Evolutionary conservation across 805 yeast species (phyloP).

Genomic region (Schwanniomyces sp.): DNA sequence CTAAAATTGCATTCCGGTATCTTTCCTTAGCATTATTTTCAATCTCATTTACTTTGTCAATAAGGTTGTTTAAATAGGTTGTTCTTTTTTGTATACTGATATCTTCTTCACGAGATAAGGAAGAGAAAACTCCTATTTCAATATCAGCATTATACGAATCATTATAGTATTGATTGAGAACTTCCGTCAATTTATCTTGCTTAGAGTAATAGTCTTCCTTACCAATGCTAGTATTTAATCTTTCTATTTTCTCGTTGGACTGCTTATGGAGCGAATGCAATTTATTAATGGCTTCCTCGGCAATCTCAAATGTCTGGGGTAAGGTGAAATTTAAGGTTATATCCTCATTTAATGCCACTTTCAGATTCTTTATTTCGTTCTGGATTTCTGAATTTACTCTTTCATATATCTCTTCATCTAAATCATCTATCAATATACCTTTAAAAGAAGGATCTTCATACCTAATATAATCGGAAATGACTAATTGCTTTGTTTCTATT

Average conservation of each 20-base stretch:
- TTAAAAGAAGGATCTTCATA: conserved; percentile 17
- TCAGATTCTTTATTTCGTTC: background rate
- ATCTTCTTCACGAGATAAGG: conserved; percentile 16
- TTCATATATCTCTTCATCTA: conserved; percentile 25
- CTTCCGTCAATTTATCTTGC: conserved; percentile 4
- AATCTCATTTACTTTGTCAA: conserved; percentile 18
- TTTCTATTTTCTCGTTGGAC: background rate
- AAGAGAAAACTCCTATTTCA: conserved; percentile 10
- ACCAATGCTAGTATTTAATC: conserved; percentile 1
- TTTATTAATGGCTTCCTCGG: conserved; percentile 13
- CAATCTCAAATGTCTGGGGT: conserved; percentile 14
- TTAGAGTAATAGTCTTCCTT: conserved; percentile 1
- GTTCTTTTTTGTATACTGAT: conserved; percentile 16
- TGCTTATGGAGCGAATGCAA: conserved; percentile 15
- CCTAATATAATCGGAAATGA: conserved; percentile 43
- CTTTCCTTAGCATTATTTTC: conserved; percentile 11
- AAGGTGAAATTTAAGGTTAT: conserved; percentile 2
- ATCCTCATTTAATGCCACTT: background rate
- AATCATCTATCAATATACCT: conserved; percentile 22
- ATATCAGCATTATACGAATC: conserved; percentile 14
- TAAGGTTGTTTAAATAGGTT: conserved; percentile 19
- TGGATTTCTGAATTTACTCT: conserved; percentile 19
- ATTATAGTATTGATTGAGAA: conserved; percentile 8
- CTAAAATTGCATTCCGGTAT: conserved; percentile 1
- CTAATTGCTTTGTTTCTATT: conserved; percentile 32